phyloP scores from a whole-genome alignment of 345 rosid genomes.

The Leavenworthia alabamica region DNA sequence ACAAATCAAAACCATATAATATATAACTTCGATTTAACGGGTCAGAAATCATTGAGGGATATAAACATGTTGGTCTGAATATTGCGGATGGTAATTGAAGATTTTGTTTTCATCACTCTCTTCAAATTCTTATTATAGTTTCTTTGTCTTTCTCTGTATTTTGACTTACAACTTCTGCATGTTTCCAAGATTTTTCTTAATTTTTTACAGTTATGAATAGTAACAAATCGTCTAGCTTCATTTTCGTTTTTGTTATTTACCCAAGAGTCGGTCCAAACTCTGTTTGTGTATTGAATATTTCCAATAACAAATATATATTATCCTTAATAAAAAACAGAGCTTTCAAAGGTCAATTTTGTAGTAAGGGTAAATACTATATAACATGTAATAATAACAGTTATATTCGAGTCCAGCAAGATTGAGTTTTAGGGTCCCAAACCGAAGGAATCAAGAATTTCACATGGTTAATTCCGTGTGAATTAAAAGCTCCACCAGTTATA shows the following conservation, averaged over 20 bases:
- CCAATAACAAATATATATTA: not conserved
- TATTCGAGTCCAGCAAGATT: conserved; percentile 38
- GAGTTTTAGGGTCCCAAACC: conserved; percentile 51
- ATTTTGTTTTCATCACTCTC: conserved; percentile 4
- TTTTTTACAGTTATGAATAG: not conserved
- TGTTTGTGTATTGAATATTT: not conserved
- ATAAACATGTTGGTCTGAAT: conserved; percentile 24
- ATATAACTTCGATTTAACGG: not conserved
- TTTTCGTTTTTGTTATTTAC: not conserved
- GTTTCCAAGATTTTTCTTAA: conserved; percentile 40
- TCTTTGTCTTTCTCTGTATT: conserved; percentile 21
- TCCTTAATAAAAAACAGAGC: not conserved
- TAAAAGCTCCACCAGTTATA: conserved; percentile 41
- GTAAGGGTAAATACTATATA: not conserved
- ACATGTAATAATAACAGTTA: conserved; percentile 4
- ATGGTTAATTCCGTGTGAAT: conserved; percentile 44
- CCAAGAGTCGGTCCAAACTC: conserved; percentile 1
- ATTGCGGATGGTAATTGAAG: conserved; percentile 41
- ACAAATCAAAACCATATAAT: not conserved
- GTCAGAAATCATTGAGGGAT: conserved; percentile 29
- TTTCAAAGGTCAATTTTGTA: not conserved
- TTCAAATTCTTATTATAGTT: not conserved
- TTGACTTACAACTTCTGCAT: conserved; percentile 41
- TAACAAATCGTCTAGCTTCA: conserved; percentile 8
- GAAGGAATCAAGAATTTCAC: conserved; percentile 64